Evolutionary conservation across 495 filamentous ascomycete genomes (phyloP).

Genomic region (Penicillium verhagenii): DNA sequence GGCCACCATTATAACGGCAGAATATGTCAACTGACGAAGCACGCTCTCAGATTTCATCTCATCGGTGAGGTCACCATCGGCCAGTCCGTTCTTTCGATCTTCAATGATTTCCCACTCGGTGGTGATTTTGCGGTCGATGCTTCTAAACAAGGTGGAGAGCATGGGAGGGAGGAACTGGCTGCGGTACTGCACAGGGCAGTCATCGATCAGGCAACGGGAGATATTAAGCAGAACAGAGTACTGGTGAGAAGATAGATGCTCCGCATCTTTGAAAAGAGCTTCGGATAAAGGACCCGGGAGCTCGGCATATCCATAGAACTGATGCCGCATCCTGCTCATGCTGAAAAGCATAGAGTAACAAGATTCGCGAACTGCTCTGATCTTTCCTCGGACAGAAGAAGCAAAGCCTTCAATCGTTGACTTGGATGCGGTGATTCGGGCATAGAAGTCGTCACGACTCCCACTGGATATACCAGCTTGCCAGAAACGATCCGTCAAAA

Average conservation of each 20-base stretch:
- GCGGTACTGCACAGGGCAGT: conserved; percentile 77
- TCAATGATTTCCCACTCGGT: conserved; percentile 75
- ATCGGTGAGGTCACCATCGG: conserved; percentile 72
- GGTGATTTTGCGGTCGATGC: conserved; percentile 82
- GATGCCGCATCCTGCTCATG: conserved; percentile 81
- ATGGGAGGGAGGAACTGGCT: conserved; percentile 84
- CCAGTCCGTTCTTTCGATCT: conserved; percentile 60
- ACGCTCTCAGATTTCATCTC: conserved; percentile 99
- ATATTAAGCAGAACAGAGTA: conserved; percentile 86
- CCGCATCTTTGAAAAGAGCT: conserved; percentile 79
- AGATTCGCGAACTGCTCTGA: conserved; percentile 85
- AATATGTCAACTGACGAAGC: conserved; percentile 87
- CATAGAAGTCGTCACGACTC: conserved; percentile 94
- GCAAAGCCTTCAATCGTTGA: conserved; percentile 89
- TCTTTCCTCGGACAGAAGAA: conserved; percentile 83
- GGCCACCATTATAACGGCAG: conserved; percentile 85
- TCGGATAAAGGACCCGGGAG: conserved; percentile 81
- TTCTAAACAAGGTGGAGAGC: conserved; percentile 74
- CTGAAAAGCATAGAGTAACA: conserved; percentile 92
- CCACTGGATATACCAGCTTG: conserved; percentile 95
- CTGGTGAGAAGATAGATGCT: conserved; percentile 86
- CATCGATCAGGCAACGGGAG: conserved; percentile 81
- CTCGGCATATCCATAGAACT: conserved; percentile 85
- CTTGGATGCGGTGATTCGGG: conserved; percentile 82
- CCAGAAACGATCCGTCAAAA: conserved; percentile 96